Evolutionary conservation across 768 basidiomycete species (phyloP), one percentile per base, ranked within the genome.

Genomic region (Suillus alpinus): DNA sequence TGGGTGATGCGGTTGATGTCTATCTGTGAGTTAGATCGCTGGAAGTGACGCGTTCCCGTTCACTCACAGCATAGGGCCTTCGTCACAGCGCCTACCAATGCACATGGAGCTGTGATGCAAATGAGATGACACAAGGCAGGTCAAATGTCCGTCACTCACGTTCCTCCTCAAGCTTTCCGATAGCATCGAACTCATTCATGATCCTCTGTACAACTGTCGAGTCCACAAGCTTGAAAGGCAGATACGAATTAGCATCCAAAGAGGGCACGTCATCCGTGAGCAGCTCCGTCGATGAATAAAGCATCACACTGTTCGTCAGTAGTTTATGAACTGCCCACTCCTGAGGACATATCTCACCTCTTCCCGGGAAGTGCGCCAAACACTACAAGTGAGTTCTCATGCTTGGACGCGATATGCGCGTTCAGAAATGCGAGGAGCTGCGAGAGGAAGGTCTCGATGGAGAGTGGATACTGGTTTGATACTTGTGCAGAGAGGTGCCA

Each of bases 331-430:
- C 50, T 40, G n/a, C 37, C 14, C 36, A 52, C 56, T 51, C 57
- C 56, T 23, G 13, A n/a, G 40, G 58, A 55, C 51, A 41, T 51
- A n/a, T 67, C 78, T 32, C 5, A 92, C 93, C 92, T 94, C 74
- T 87, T 88, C 23, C 85, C 86, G 1, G 92, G 91, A 51, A 94
- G 80, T 5, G 95, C 96, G 8, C 86, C 96, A 71, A 94, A 96
- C 59, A 98, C 91, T 6, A 94, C 92, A 41, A 99, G 81, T 4
- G 91, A 85, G 71, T 99, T 99, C 72, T 96, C 95, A 76, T 95
- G 89, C 65, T 89, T 86, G 63, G 86, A 83, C 1, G 95, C 95
- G 62, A 98, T 83, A 75, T 98, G 95, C 3, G 94, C 85, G 69
- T 99, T 98, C 68, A 96, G 79, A 69, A 98, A 96, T 34, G 91